phyloP scores from a whole-genome alignment of 805 yeast genomes.

The Candida tammaniensis region DNA sequence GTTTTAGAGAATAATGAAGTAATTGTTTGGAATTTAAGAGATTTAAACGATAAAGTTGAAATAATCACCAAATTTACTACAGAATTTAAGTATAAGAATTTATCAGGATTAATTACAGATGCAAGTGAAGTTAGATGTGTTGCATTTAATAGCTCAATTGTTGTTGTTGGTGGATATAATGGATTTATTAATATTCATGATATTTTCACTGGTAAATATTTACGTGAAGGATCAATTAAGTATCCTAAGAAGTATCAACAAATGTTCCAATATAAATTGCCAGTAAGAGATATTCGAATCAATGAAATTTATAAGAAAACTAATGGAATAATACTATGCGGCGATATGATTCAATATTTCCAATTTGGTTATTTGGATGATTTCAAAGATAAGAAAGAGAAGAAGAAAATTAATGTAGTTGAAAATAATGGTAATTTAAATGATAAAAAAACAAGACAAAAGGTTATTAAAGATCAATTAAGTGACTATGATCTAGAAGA shows the following conservation, averaged over 20 bases:
- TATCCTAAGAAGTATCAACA: conserved; percentile 22
- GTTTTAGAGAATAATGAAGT: conserved; percentile 40
- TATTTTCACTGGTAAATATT: conserved; percentile 38
- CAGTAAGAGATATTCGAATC: conserved; percentile 24
- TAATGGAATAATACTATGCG: conserved; percentile 41
- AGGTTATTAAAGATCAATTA: conserved; percentile 30
- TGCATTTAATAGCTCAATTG: conserved; percentile 32
- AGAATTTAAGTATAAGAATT: conserved; percentile 19
- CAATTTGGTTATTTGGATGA: conserved; percentile 39
- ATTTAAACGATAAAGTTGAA: conserved; percentile 15
- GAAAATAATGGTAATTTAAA: conserved; percentile 15
- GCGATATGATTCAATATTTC: conserved; percentile 44
- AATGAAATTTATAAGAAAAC: conserved; percentile 23
- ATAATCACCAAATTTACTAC: conserved; percentile 20
- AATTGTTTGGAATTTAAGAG: conserved; percentile 42
- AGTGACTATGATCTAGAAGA: conserved; percentile 34
- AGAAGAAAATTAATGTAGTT: conserved; percentile 16
- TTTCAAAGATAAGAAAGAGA: conserved; percentile 2
- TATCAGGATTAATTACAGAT: conserved; percentile 9
- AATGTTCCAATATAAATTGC: conserved; percentile 21
- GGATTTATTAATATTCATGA: conserved; percentile 44
- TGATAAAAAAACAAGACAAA: conserved; percentile 17
- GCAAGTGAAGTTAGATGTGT: conserved; percentile 18
- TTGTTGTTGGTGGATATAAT: conserved; percentile 40
- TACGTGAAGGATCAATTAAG: conserved; percentile 31